Conservation (phyloP, 345 rosid species). For the Isatis tinctoria region DNA sequence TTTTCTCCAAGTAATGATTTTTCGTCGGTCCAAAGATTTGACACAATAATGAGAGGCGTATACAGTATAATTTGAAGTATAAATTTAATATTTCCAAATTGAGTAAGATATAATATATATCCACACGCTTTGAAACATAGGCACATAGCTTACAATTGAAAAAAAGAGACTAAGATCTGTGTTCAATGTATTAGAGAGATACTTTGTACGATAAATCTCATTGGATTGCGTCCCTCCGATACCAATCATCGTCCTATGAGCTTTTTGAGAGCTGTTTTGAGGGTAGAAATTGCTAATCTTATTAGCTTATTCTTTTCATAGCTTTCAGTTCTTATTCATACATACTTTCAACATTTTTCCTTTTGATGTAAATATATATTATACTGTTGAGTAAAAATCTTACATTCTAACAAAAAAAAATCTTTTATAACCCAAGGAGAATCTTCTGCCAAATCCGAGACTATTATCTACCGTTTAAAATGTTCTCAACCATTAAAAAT, state of each 20-base stretch:
- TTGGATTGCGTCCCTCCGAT: not conserved
- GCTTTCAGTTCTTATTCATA: too few relatives aligned
- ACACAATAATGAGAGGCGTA: not conserved
- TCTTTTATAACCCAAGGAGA: too few relatives aligned
- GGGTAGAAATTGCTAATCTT: not conserved
- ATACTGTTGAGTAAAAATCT: too few relatives aligned
- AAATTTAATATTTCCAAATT: not conserved
- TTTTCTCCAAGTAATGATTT: constrained; percentile 2
- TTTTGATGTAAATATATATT: too few relatives aligned
- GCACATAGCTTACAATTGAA: constrained; percentile 5
- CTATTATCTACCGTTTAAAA: too few relatives aligned
- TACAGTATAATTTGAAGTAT: not conserved
- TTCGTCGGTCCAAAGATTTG: constrained; percentile 13
- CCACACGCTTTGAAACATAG: constrained; percentile 18
- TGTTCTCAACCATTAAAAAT: too few relatives aligned
- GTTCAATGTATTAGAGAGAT: constrained; percentile 7
- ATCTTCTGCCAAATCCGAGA: too few relatives aligned
- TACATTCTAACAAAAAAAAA: too few relatives aligned
- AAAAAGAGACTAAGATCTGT: not conserved
- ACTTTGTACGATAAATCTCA: not conserved
- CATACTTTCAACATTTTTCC: too few relatives aligned
- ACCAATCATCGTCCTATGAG: not conserved
- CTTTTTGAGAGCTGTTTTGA: not conserved
- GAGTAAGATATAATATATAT: not conserved
- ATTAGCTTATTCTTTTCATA: too few relatives aligned